These are phyloP conservation scores for Aspergillus fijiensis DNA, from an alignment of 2,329 filamentous ascomycete genomes.

Conservation along the genomic window DNA sequence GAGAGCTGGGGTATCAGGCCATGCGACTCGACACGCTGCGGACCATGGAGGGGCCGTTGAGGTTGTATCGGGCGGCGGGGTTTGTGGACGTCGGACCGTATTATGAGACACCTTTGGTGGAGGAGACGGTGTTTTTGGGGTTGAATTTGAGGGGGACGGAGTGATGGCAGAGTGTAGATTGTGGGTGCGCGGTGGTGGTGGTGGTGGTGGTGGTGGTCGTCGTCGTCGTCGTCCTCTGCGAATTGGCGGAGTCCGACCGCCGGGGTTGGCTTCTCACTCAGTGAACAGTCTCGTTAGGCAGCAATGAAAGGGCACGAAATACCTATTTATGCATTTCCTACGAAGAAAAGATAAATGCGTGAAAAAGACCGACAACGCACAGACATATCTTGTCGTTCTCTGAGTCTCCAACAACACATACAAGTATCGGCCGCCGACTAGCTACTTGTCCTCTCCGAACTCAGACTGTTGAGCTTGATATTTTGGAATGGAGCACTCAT, in stretches of 20 bases:
- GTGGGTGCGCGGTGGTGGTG: neutral
- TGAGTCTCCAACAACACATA: neutral
- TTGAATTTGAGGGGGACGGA: conserved; percentile 21
- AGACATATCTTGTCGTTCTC: neutral
- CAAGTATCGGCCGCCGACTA: neutral
- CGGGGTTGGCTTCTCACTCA: neutral
- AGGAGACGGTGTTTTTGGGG: conserved; percentile 55
- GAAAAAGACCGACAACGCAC: neutral
- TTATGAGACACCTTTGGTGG: conserved; percentile 56
- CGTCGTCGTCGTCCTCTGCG: neutral
- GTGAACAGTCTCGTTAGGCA: too few species aligned
- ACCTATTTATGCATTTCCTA: neutral
- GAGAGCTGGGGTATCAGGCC: conserved; percentile 50
- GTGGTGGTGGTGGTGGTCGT: neutral
- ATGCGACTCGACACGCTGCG: conserved; percentile 58
- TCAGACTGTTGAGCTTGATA: conserved; percentile 38
- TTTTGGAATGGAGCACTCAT: conserved; percentile 24
- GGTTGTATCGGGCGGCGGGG: conserved; percentile 51
- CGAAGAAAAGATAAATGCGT: neutral
- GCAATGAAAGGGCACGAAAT: neutral
- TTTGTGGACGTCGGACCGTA: conserved; percentile 55
- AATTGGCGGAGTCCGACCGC: neutral
- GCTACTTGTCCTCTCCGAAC: conserved; percentile 13
- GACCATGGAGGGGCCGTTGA: conserved; percentile 52
- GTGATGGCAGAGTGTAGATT: neutral